Evolutionary conservation across 164 flowering plant species (phyloP).

Genomic region (Paratinospora sagittata): DNA sequence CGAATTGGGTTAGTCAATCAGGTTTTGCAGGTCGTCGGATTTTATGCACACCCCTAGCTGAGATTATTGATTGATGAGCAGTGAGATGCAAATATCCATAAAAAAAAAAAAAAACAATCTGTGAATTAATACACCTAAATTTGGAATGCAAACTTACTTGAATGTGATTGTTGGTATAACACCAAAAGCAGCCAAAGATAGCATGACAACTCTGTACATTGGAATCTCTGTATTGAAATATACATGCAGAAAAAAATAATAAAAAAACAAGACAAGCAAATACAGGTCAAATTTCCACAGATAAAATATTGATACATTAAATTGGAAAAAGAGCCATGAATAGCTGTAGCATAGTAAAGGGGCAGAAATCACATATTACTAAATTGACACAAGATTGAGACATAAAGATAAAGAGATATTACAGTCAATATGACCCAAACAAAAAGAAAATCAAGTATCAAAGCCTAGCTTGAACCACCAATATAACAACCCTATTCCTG

Average conservation of each 20-base stretch:
- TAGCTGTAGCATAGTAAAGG: not conserved
- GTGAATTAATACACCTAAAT: not conserved
- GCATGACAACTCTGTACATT: constrained; percentile 41
- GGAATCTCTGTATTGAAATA: constrained; percentile 47
- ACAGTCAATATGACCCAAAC: not conserved
- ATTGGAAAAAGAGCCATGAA: not conserved
- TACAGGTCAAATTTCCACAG: not conserved
- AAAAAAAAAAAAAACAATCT: too few species aligned
- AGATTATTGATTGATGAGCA: too few species aligned
- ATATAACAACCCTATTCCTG: not conserved
- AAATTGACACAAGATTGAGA: too few species aligned
- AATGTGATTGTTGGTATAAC: constrained; percentile 73
- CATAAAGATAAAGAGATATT: not conserved
- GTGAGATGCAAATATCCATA: too few species aligned
- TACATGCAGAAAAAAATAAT: constrained; percentile 4
- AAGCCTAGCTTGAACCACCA: not conserved
- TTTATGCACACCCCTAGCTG: too few species aligned
- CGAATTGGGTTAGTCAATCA: too few species aligned
- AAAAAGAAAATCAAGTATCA: not conserved
- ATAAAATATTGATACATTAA: not conserved
- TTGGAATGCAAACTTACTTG: constrained; percentile 53
- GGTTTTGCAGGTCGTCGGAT: too few species aligned
- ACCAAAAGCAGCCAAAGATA: constrained; percentile 53
- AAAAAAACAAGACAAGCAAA: not conserved
- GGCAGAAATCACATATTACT: too few species aligned